Conservation (phyloP, 2,329 filamentous ascomycete genomes). For the Elsinoe perseae region DNA sequence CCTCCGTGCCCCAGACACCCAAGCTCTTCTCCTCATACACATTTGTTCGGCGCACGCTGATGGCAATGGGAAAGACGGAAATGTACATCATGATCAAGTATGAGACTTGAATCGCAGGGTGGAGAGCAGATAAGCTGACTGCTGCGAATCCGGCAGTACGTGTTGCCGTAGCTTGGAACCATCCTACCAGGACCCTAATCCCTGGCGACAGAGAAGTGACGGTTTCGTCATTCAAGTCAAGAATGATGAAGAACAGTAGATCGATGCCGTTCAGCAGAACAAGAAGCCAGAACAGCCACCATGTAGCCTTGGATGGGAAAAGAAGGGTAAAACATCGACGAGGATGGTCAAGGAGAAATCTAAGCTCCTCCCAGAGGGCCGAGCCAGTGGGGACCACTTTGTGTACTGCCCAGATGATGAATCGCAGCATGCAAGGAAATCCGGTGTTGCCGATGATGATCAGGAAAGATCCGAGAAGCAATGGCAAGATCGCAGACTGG, state of each 20-base stretch:
- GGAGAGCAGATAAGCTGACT: slow-evolving; percentile 67
- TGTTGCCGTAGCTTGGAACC: slow-evolving; percentile 85
- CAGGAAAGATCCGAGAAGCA: slow-evolving; percentile 73
- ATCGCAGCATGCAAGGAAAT: slow-evolving; percentile 88
- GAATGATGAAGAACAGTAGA: slow-evolving; percentile 80
- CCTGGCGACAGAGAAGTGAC: slow-evolving; percentile 63
- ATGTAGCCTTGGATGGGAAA: slow-evolving; percentile 82
- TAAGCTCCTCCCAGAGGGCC: slow-evolving; percentile 78
- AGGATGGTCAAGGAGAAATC: slow-evolving; percentile 87
- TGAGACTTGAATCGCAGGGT: slow-evolving; percentile 86
- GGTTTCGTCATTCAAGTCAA: slow-evolving; percentile 69
- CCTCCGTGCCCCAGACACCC: slow-evolving; percentile 57
- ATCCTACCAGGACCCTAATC: slow-evolving; percentile 71
- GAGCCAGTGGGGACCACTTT: slow-evolving; percentile 57
- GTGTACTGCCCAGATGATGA: slow-evolving; percentile 79
- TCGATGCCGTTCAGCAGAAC: slow-evolving; percentile 76
- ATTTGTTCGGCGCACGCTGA: slow-evolving; percentile 86
- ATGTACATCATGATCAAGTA: slow-evolving; percentile 99
- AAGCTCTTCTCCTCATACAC: slow-evolving; percentile 90
- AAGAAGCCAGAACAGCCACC: slow-evolving; percentile 90
- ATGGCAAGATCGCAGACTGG: slow-evolving; percentile 62
- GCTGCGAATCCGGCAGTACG: slow-evolving; percentile 85
- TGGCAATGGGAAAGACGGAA: slow-evolving; percentile 92
- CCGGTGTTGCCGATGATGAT: slow-evolving; percentile 94
- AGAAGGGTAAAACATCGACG: slow-evolving; percentile 92